Evolutionary conservation across 2,329 filamentous ascomycete genomes (phyloP).

Genomic region (Fusarium sp.): DNA sequence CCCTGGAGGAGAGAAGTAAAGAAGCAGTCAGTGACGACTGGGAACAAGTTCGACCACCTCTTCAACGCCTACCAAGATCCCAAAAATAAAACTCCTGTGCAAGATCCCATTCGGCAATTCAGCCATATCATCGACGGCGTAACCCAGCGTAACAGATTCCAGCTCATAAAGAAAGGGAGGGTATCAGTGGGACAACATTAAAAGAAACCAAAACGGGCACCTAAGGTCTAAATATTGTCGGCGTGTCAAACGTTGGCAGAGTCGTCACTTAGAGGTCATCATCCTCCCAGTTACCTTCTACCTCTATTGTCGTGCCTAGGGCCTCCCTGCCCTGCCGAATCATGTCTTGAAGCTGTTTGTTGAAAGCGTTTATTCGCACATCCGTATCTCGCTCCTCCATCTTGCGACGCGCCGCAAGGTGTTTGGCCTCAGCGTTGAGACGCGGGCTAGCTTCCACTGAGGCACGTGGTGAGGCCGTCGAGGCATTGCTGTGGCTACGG

Average conservation of each 20-base stretch:
- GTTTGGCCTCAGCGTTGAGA: conserved; percentile 77
- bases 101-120: conserved; percentile 17
- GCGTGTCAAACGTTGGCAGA: conserved; percentile 27
- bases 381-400: conserved; percentile 85
- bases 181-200: conserved; percentile 37
- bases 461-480: conserved; percentile 56
- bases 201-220: conserved; percentile 15
- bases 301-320: conserved; percentile 80
- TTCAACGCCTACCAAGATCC: neutral
- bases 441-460: conserved; percentile 61
- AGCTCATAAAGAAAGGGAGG: conserved; percentile 26
- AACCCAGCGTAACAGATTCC: conserved; percentile 20
- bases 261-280: conserved; percentile 50
- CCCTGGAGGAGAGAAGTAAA: conserved; percentile 20
- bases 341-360: conserved; percentile 85
- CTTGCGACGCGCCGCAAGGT: conserved; percentile 79
- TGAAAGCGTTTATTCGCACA: conserved; percentile 83
- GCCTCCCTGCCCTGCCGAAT: conserved; percentile 92
- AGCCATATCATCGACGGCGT: conserved; percentile 11
- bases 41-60: neutral
- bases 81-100: conserved; percentile 25
- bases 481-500: conserved; percentile 63
- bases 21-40: conserved; percentile 18
- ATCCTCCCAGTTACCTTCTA: conserved; percentile 64
- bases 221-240: conserved; percentile 8